Evolutionary conservation across 805 yeast genomes (phyloP), one percentile per base, ranked within the genome.

Genomic region (Ascoidea rubescens): DNA sequence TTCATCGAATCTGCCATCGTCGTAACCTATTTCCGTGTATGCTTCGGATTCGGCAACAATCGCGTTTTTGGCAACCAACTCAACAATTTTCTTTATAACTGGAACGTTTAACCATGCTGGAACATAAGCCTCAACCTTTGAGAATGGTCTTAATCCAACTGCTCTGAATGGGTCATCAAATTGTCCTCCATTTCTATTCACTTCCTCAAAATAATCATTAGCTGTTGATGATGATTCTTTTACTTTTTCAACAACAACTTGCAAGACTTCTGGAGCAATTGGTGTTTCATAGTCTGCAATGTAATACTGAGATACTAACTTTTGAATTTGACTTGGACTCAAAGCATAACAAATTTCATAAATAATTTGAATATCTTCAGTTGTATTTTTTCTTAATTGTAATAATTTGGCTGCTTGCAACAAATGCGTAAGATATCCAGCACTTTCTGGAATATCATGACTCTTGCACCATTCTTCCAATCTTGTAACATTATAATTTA

Each of bases 401-500:
- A 93, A 72, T 55, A 93, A 73, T 70, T 93, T 93, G 45, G 96
- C 90, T 21, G 95, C 91, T 69, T 93, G 98, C 58, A 89, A 75
- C 63, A 93, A 73, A 64, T 90, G 97, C 56, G 83, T 82, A 64
- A 93, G 75, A 62, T 88, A 82, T 45, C 82, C 79, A 4, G 91
- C 78, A 1, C 95, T 96, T 64, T 90, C 96, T 50, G 85, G 84
- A 56, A 93, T 79, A 51, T 85, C 90, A 66, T 91, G 96, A 5
- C 88, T 80, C 71, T 88, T 91, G 69, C 98, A 91, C 99, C 99
- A 93, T 70, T 93, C 99, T 67, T 89, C 97, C 61, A 93, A 76
- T 62, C 98, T 79, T 3, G 99, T 93, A 52, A 90, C 95, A 67
- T 93, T 93, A 71, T 93, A 93, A 66, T 89, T 93, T 69, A 93